Percentiles rank a stretch among this genome's conserved stretches.
phyloP scores from a whole-genome alignment of 164 flowering plant species.

The Akebia trifoliata region DNA sequence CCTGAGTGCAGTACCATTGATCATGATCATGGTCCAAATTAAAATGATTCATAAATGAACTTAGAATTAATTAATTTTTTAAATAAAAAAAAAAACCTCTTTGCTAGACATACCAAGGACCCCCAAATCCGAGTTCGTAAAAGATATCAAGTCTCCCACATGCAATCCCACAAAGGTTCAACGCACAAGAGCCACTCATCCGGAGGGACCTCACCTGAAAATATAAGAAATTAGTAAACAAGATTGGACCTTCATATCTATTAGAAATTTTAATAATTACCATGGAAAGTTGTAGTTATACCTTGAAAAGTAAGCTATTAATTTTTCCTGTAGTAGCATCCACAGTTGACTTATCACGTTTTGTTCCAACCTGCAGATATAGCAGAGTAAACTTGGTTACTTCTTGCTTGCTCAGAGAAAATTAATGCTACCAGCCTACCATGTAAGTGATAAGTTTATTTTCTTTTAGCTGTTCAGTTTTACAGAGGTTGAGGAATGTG shows the following conservation, averaged over 20 bases:
- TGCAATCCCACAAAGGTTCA: conserved; percentile 88
- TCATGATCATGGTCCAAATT: background rate
- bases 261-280: background rate
- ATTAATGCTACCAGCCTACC: too few relatives aligned
- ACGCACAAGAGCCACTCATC: conserved; percentile 94
- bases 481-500: too few relatives aligned
- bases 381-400: background rate
- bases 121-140: conserved; percentile 80
- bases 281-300: conserved; percentile 17
- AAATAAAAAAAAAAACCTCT: too few relatives aligned
- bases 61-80: too few relatives aligned
- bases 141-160: conserved; percentile 87
- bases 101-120: conserved; percentile 71
- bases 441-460: background rate
- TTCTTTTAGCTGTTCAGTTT: background rate
- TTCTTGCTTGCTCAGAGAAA: background rate
- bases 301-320: conserved; percentile 77
- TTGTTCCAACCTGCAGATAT: conserved; percentile 67
- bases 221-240: conserved; percentile 11
- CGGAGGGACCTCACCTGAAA: conserved; percentile 77
- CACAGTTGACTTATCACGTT: conserved; percentile 65
- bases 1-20: conserved; percentile 38
- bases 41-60: too few relatives aligned
- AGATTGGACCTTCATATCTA: background rate
- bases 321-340: conserved; percentile 68